Conservation (phyloP, 2,329 filamentous ascomycete species). For the Colletotrichum euphorbiae region DNA sequence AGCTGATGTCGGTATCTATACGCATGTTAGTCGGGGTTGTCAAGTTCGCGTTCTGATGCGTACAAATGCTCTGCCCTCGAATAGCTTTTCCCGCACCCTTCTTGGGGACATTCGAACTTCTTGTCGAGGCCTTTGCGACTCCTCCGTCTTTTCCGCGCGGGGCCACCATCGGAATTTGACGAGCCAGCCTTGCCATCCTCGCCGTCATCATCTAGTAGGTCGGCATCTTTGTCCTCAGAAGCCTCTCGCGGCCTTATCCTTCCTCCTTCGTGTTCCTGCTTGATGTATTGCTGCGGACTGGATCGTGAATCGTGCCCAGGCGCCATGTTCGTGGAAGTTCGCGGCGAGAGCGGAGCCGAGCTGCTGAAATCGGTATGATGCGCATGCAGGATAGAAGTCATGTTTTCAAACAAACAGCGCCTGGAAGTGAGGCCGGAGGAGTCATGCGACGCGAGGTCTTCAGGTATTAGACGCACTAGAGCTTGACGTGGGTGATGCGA, state of each 20-base stretch:
- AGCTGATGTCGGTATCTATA: slow-evolving; percentile 86
- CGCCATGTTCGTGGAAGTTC: slow-evolving; percentile 56
- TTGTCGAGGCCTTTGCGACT: slow-evolving; percentile 85
- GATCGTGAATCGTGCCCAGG: slow-evolving; percentile 54
- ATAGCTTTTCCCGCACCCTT: slow-evolving; percentile 95
- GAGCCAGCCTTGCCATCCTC: slow-evolving; percentile 59
- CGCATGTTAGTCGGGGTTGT: slow-evolving; percentile 42
- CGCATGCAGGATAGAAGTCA: slow-evolving; percentile 57
- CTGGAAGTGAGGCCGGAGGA: slow-evolving; percentile 21
- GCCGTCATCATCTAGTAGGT: slow-evolving; percentile 54
- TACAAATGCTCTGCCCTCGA: slow-evolving; percentile 95
- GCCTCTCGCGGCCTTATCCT: slow-evolving; percentile 56
- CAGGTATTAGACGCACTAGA: slow-evolving; percentile 27
- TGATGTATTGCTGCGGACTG: slow-evolving; percentile 52
- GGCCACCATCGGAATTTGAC: slow-evolving; percentile 63
- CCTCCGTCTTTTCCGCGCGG: slow-evolving; percentile 71
- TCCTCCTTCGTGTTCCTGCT: slow-evolving; percentile 54
- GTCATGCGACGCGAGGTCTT: slow-evolving; percentile 16
- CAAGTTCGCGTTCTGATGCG: slow-evolving; percentile 45
- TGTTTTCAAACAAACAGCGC: slow-evolving; percentile 42
- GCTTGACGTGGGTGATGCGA: neutral
- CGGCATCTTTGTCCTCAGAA: slow-evolving; percentile 56
- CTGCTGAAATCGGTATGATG: slow-evolving; percentile 54
- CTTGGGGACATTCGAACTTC: slow-evolving; percentile 84
- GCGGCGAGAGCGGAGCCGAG: slow-evolving; percentile 52